Conservation (phyloP, 495 filamentous ascomycete genomes). For the Aspergillus sclerotiicarbonarius region DNA sequence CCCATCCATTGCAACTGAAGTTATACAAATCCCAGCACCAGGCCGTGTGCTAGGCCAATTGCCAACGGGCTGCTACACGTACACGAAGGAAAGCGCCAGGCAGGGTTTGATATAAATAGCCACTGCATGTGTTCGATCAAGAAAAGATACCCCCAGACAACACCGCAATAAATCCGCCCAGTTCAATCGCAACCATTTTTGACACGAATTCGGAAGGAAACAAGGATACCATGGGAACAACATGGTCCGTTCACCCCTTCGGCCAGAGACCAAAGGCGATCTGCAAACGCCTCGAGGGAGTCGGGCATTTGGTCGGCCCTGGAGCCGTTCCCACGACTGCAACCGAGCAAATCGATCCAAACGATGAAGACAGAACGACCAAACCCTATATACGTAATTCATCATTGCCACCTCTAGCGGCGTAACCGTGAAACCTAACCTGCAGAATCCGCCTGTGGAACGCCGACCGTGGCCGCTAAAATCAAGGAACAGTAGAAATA, state of each 20-base stretch:
- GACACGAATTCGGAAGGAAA: not conserved
- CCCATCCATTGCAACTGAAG: not conserved
- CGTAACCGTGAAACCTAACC: slow-evolving; percentile 15
- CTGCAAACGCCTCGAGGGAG: not conserved
- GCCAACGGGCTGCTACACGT: not conserved
- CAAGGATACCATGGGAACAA: slow-evolving; percentile 10
- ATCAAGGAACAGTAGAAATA: slow-evolving; percentile 16
- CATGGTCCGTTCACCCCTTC: slow-evolving; percentile 2
- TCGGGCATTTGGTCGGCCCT: too few relatives aligned
- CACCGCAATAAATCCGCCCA: not conserved
- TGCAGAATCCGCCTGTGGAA: slow-evolving; percentile 21
- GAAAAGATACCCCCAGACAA: not conserved
- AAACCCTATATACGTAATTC: slow-evolving; percentile 24
- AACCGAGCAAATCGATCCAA: slow-evolving; percentile 4
- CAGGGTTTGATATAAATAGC: not conserved
- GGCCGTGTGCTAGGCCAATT: not conserved
- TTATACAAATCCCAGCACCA: not conserved
- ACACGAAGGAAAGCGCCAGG: not conserved
- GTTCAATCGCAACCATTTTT: not conserved
- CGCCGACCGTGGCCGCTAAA: slow-evolving; percentile 36
- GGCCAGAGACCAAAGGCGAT: slow-evolving; percentile 2
- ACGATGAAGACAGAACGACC: slow-evolving; percentile 10
- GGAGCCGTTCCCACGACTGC: not conserved
- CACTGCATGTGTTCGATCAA: not conserved
- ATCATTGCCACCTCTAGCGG: slow-evolving; percentile 15